A percentile compares a stretch with the other conserved stretches of the same genome.
Conservation (phyloP, 208 protist species). For the Wallacemonas sp. region DNA sequence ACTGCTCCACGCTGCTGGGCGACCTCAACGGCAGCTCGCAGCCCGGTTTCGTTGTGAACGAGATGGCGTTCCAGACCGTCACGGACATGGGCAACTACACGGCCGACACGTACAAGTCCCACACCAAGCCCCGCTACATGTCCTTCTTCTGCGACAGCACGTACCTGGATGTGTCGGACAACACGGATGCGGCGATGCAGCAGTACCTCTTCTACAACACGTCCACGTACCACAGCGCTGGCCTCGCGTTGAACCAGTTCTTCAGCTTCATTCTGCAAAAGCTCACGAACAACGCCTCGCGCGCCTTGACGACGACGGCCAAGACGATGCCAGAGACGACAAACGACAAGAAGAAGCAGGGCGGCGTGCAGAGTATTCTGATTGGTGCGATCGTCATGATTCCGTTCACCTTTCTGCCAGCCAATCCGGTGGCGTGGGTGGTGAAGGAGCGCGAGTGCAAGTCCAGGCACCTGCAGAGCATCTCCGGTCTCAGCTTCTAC, state of each 20-base stretch:
- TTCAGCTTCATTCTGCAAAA: slow-evolving; percentile 20
- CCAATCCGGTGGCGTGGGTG: slow-evolving; percentile 38
- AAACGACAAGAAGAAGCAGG: background rate
- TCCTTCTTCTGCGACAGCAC: slow-evolving; percentile 15
- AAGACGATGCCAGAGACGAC: slow-evolving; percentile 12
- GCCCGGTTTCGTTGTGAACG: slow-evolving; percentile 15
- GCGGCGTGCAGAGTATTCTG: slow-evolving; percentile 23
- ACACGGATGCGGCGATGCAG: background rate
- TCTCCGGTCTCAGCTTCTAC: slow-evolving; percentile 34
- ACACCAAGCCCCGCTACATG: slow-evolving; percentile 11
- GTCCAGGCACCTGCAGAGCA: slow-evolving; percentile 39
- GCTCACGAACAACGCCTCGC: slow-evolving; percentile 8
- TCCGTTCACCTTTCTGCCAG: slow-evolving; percentile 36
- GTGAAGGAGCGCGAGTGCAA: slow-evolving; percentile 50
- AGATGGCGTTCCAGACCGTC: slow-evolving; percentile 22
- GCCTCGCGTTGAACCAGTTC: slow-evolving; percentile 17
- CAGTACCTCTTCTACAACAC: slow-evolving; percentile 28
- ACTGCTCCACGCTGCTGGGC: slow-evolving; percentile 16
- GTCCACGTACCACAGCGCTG: slow-evolving; percentile 21
- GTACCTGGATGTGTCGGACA: background rate
- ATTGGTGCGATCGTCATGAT: slow-evolving; percentile 37
- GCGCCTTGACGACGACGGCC: background rate
- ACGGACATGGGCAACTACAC: slow-evolving; percentile 20
- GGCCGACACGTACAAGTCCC: slow-evolving; percentile 15
- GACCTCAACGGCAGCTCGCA: slow-evolving; percentile 17